These are phyloP conservation scores for Botrytis pseudocinerea DNA, from an alignment of 2,329 filamentous ascomycete genomes.

Conservation along the genomic window DNA sequence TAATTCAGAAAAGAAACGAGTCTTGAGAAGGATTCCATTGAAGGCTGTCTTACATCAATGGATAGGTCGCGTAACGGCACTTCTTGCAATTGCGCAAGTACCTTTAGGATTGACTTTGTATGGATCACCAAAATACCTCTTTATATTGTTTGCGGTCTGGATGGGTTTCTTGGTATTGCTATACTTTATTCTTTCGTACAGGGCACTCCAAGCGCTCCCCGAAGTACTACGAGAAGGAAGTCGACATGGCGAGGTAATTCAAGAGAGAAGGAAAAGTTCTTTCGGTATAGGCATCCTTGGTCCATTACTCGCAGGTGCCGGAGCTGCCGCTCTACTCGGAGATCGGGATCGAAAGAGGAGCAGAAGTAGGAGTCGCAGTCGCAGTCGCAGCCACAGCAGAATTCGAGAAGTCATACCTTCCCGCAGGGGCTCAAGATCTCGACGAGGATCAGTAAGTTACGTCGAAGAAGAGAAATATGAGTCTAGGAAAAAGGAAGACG, in stretches of 20 bases:
- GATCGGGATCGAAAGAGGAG: slow-evolving; percentile 34
- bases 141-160: slow-evolving; percentile 82
- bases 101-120: slow-evolving; percentile 89
- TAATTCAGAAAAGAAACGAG: slow-evolving; percentile 43
- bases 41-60: slow-evolving; percentile 71
- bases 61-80: slow-evolving; percentile 73
- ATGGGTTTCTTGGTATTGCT: slow-evolving; percentile 68
- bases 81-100: slow-evolving; percentile 84
- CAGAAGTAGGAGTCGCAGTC: slow-evolving; percentile 28
- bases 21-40: slow-evolving; percentile 45
- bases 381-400: slow-evolving; percentile 13
- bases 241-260: slow-evolving; percentile 49
- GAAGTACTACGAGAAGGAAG: slow-evolving; percentile 42
- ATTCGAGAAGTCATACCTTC: slow-evolving; percentile 52
- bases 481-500: slow-evolving; percentile 44
- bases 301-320: slow-evolving; percentile 58
- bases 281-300: slow-evolving; percentile 50
- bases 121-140: slow-evolving; percentile 81
- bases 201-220: slow-evolving; percentile 53
- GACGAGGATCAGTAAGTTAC: slow-evolving; percentile 57
- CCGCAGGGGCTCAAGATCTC: slow-evolving; percentile 43
- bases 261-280: slow-evolving; percentile 47
- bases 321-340: slow-evolving; percentile 54
- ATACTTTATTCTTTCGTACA: slow-evolving; percentile 80
- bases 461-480: slow-evolving; percentile 62